phyloP scores from a whole-genome alignment of 192 early-diverging fungal species.

The Coemansia javaensis region DNA sequence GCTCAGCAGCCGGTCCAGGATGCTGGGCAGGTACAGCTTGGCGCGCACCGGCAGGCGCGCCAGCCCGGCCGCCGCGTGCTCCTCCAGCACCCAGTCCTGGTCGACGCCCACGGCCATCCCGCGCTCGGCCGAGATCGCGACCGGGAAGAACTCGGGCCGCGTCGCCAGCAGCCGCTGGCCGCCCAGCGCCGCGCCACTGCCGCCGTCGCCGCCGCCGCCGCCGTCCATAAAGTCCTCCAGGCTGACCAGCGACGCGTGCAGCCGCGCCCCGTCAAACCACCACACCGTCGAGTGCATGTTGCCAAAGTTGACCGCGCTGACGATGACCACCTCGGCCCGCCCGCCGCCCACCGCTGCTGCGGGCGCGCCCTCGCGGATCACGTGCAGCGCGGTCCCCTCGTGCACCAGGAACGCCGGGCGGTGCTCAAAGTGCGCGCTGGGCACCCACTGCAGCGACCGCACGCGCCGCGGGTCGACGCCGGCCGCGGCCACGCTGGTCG shows the following conservation, averaged over 20 bases:
- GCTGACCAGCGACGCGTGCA: conserved; percentile 35
- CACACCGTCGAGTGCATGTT: conserved; percentile 49
- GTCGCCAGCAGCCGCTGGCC: conserved; percentile 8
- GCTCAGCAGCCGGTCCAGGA: conserved; percentile 38
- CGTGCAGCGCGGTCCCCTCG: conserved; percentile 24
- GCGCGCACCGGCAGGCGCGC: conserved; percentile 28
- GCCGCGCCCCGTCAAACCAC: conserved; percentile 39
- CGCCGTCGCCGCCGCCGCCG: conserved; percentile 3
- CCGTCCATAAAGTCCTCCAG: conserved; percentile 49
- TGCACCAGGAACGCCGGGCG: conserved; percentile 33
- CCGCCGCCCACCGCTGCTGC: conserved; percentile 3
- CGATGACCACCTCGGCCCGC: conserved; percentile 20
- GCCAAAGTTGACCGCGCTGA: conserved; percentile 47
- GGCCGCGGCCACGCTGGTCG: conserved; percentile 3
- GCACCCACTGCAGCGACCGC: conserved; percentile 45
- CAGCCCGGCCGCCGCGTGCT: conserved; percentile 19
- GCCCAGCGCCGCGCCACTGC: too few species aligned
- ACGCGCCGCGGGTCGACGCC: conserved; percentile 13
- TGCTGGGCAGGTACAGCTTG: conserved; percentile 36
- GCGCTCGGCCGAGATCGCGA: conserved; percentile 31
- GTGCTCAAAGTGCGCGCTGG: conserved; percentile 33
- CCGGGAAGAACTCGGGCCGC: conserved; percentile 38
- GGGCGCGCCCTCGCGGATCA: conserved; percentile 5
- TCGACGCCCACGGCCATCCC: conserved; percentile 46
- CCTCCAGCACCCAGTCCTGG: conserved; percentile 43